Percentiles rank a stretch among this genome's conserved stretches.
Evolutionary conservation across 2,329 filamentous ascomycete genomes (phyloP).

Genomic region (Dactylonectria macrodidyma): DNA sequence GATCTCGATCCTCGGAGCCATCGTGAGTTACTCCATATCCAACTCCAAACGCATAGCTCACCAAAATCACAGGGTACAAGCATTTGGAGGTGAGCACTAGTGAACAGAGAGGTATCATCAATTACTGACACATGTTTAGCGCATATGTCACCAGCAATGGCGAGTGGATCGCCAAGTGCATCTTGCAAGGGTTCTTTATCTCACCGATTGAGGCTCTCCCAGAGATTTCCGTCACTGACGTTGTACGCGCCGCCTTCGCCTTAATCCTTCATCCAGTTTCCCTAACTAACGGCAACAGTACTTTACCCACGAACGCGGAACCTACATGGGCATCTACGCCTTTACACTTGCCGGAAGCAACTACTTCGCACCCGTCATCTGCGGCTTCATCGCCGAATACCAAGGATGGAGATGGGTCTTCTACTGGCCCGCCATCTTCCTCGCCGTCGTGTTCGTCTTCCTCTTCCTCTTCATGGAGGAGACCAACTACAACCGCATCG

Average conservation of each 20-base stretch:
- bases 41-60: neutral
- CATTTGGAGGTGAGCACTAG: conserved; percentile 42
- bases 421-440: conserved; percentile 59
- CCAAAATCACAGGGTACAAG: conserved; percentile 35
- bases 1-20: conserved; percentile 52
- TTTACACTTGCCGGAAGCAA: conserved; percentile 57
- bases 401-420: conserved; percentile 60
- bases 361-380: conserved; percentile 61
- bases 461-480: conserved; percentile 73
- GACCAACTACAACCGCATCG: conserved; percentile 64
- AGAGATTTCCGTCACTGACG: conserved; percentile 60
- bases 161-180: conserved; percentile 62
- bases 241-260: conserved; percentile 42
- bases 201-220: conserved; percentile 63
- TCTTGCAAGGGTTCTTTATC: conserved; percentile 60
- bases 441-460: conserved; percentile 53
- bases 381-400: conserved; percentile 60
- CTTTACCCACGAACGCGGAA: conserved; percentile 60
- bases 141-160: conserved; percentile 56
- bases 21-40: conserved; percentile 37
- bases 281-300: conserved; percentile 33
- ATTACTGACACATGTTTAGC: conserved; percentile 15
- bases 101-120: rapidly evolving
- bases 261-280: rapidly evolving
- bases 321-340: conserved; percentile 60